A percentile compares a stretch with the other conserved stretches of the same genome.
Conservation (phyloP, 768 basidiomycete genomes). For the Suillus lakei region DNA sequence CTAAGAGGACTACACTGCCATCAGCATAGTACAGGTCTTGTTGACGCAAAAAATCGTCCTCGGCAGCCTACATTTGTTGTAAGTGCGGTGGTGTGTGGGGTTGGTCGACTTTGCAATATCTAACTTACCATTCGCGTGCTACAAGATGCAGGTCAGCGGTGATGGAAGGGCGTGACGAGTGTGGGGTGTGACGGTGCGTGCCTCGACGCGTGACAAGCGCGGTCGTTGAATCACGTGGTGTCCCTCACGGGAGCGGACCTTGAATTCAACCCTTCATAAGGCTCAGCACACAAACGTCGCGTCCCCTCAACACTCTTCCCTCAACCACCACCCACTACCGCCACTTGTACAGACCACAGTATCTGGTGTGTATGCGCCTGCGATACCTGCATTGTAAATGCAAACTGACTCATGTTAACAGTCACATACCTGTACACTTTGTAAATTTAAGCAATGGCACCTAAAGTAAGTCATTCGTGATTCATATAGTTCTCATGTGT, state of each 20-base stretch:
- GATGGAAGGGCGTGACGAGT: neutral
- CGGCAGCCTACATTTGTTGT: neutral
- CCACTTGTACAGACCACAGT: slow-evolving; percentile 21
- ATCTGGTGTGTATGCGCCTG: slow-evolving; percentile 25
- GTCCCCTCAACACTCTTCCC: slow-evolving; percentile 31
- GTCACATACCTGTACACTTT: slow-evolving; percentile 37
- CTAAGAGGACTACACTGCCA: slow-evolving; percentile 5
- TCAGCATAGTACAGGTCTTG: slow-evolving; percentile 1
- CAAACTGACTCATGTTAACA: slow-evolving; percentile 20
- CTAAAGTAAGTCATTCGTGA: slow-evolving; percentile 35
- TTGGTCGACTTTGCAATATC: neutral
- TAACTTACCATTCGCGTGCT: slow-evolving; percentile 1
- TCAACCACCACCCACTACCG: slow-evolving; percentile 34
- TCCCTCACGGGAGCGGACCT: slow-evolving; percentile 33
- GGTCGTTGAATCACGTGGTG: slow-evolving; percentile 41
- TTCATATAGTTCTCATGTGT: slow-evolving; percentile 18
- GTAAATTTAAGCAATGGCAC: slow-evolving; percentile 40
- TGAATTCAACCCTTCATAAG: slow-evolving; percentile 42
- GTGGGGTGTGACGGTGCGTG: slow-evolving; percentile 20
- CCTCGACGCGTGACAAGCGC: slow-evolving; percentile 38
- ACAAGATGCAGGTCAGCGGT: neutral
- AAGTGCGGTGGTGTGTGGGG: too few relatives aligned
- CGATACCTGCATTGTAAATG: slow-evolving; percentile 9
- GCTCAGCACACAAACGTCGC: slow-evolving; percentile 33
- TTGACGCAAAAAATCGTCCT: neutral